Conservation (phyloP, 148 eudicot genomes). For the Heliosperma pusillum region DNA sequence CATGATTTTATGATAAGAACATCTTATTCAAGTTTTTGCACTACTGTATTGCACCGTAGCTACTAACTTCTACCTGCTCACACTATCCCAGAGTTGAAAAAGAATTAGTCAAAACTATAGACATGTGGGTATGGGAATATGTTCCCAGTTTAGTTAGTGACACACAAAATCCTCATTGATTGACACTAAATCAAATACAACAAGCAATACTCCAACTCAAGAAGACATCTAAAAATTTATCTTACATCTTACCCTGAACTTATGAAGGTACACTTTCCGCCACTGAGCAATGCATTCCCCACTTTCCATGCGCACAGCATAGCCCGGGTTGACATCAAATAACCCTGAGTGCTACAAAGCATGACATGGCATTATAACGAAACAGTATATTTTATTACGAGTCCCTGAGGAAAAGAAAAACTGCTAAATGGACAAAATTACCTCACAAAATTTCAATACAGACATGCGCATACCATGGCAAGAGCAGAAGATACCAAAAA, state of each 20-base stretch:
- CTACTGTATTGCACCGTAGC: neutral
- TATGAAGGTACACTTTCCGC: slow-evolving; percentile 51
- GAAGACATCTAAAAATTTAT: slow-evolving; percentile 9
- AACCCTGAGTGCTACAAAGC: slow-evolving; percentile 66
- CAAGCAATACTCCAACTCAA: neutral
- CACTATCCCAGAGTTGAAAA: neutral
- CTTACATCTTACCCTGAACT: slow-evolving; percentile 45
- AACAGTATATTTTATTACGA: slow-evolving; percentile 9
- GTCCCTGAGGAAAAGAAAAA: neutral
- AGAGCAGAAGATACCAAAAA: slow-evolving; percentile 63
- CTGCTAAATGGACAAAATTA: slow-evolving; percentile 21
- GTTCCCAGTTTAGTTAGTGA: neutral
- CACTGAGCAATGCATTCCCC: slow-evolving; percentile 72
- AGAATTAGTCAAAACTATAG: neutral
- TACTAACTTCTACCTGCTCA: slow-evolving; percentile 4
- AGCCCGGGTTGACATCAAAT: slow-evolving; percentile 52
- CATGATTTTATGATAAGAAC: neutral
- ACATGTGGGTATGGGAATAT: neutral
- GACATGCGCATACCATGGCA: slow-evolving; percentile 75
- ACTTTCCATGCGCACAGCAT: slow-evolving; percentile 57
- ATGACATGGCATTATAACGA: slow-evolving; percentile 14
- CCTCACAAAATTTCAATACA: slow-evolving; percentile 56
- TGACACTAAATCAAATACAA: neutral
- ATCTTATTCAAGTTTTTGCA: neutral
- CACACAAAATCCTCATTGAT: neutral